Evolutionary conservation across 495 filamentous ascomycete species (phyloP).

Genomic region (Aspergillus ellipticus): DNA sequence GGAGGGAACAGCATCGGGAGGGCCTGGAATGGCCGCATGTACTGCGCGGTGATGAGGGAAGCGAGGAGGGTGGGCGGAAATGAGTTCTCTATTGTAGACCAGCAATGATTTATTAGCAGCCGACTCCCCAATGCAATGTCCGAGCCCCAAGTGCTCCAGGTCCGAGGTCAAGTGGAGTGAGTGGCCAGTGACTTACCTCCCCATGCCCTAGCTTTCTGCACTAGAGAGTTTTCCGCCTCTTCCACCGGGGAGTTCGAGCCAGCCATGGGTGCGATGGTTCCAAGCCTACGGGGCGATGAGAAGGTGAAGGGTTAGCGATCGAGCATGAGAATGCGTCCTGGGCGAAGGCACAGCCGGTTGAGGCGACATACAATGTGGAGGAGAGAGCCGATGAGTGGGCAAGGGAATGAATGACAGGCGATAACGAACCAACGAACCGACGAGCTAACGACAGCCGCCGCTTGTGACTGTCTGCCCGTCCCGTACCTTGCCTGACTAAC

Average conservation of each 20-base stretch:
- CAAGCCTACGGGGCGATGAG: background rate
- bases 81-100: constrained; percentile 58
- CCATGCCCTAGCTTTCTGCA: constrained; percentile 58
- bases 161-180: background rate
- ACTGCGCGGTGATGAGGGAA: constrained; percentile 72
- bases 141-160: constrained; percentile 1
- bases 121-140: background rate
- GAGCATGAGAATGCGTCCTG: no score
- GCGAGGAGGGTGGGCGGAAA: constrained; percentile 75
- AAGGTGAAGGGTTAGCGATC: background rate
- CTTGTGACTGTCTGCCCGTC: background rate
- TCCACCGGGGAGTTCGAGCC: constrained; percentile 32
- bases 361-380: background rate
- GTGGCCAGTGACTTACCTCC: constrained; percentile 55
- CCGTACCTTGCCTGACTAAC: constrained; percentile 17
- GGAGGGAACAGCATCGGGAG: constrained; percentile 81
- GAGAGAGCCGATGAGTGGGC: background rate
- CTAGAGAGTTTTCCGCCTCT: constrained; percentile 45
- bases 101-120: background rate
- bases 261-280: constrained; percentile 10
- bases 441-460: no score
- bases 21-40: constrained; percentile 67
- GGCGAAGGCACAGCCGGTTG: background rate
- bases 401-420: no score
- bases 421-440: no score